phyloP scores from a whole-genome alignment of 148 eudicot genomes.

The Tetragonia tetragonoides region DNA sequence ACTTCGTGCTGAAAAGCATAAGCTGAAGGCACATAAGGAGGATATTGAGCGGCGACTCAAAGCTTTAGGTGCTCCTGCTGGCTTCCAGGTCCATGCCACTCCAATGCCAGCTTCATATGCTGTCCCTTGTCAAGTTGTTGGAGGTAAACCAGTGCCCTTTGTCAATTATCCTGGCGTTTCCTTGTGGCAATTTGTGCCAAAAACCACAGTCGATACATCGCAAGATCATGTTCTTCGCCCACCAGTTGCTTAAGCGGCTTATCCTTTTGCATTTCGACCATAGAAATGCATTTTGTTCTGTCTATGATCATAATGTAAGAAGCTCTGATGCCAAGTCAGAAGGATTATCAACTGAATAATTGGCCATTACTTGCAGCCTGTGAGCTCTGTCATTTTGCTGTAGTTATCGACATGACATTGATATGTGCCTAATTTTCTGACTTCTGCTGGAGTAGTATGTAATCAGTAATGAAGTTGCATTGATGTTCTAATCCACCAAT shows the following conservation, averaged over 20 bases:
- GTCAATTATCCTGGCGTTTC: slow-evolving; percentile 63
- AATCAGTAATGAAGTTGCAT: too few species aligned
- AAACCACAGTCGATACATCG: slow-evolving; percentile 58
- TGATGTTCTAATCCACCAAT: too few species aligned
- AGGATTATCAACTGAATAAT: background rate
- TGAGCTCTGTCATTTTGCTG: background rate
- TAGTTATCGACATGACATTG: background rate
- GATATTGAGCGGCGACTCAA: slow-evolving; percentile 48
- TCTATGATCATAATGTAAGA: background rate
- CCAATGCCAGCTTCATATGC: slow-evolving; percentile 49
- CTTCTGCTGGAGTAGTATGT: background rate
- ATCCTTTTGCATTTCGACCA: background rate
- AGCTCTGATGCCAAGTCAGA: background rate
- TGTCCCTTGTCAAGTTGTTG: slow-evolving; percentile 42
- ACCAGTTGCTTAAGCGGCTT: slow-evolving; percentile 53
- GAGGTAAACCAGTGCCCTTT: slow-evolving; percentile 51
- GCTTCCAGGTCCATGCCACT: slow-evolving; percentile 45
- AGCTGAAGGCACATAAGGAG: slow-evolving; percentile 51
- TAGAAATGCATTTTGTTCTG: background rate
- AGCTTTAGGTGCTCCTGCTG: slow-evolving; percentile 36
- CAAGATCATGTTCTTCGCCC: slow-evolving; percentile 70
- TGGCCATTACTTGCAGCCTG: background rate
- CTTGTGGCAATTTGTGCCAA: slow-evolving; percentile 79
- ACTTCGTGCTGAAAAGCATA: slow-evolving; percentile 63
- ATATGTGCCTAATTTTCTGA: background rate